Evolutionary conservation across 2,329 filamentous ascomycete species (phyloP).

Genomic region (Aureobasidium sp.): DNA sequence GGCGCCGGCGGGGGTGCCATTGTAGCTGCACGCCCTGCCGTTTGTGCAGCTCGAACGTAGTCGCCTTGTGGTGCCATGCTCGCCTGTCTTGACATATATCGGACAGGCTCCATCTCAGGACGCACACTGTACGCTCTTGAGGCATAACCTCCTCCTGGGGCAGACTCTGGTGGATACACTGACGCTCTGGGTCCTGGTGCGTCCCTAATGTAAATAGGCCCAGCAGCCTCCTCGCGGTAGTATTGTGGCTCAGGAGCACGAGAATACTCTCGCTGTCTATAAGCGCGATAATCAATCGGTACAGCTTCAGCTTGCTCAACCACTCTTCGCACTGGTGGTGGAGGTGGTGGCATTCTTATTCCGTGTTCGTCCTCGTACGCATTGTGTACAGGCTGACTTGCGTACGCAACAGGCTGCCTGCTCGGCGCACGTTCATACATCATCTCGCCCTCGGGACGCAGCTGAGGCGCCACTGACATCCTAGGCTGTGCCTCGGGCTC

Average conservation of each 20-base stretch:
- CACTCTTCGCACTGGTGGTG: slow-evolving; percentile 19
- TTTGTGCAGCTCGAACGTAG: slow-evolving; percentile 24
- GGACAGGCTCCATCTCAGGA: slow-evolving; percentile 29
- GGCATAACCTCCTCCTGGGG: background rate
- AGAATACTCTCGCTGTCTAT: slow-evolving; percentile 51
- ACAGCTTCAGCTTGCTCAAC: slow-evolving; percentile 42
- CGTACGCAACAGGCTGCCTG: slow-evolving; percentile 33
- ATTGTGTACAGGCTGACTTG: slow-evolving; percentile 25
- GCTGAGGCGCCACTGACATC: slow-evolving; percentile 49
- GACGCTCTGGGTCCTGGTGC: slow-evolving; percentile 18
- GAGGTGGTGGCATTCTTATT: slow-evolving; percentile 23
- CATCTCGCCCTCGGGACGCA: slow-evolving; percentile 10
- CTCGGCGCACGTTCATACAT: slow-evolving; percentile 55
- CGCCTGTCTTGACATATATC: slow-evolving; percentile 18
- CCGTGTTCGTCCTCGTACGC: slow-evolving; percentile 40
- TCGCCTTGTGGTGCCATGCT: slow-evolving; percentile 35
- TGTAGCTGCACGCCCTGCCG: background rate
- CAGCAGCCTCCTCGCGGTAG: slow-evolving; percentile 19
- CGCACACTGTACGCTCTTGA: slow-evolving; percentile 30
- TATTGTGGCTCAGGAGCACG: slow-evolving; percentile 33
- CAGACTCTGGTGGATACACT: slow-evolving; percentile 22
- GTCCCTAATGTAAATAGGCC: slow-evolving; percentile 3
- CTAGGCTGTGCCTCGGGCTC: slow-evolving; percentile 35
- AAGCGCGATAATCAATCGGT: slow-evolving; percentile 46
- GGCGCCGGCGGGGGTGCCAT: slow-evolving; percentile 16